Conservation (phyloP, 495 filamentous ascomycete genomes). For the Penicillium macrosclerotiorum region DNA sequence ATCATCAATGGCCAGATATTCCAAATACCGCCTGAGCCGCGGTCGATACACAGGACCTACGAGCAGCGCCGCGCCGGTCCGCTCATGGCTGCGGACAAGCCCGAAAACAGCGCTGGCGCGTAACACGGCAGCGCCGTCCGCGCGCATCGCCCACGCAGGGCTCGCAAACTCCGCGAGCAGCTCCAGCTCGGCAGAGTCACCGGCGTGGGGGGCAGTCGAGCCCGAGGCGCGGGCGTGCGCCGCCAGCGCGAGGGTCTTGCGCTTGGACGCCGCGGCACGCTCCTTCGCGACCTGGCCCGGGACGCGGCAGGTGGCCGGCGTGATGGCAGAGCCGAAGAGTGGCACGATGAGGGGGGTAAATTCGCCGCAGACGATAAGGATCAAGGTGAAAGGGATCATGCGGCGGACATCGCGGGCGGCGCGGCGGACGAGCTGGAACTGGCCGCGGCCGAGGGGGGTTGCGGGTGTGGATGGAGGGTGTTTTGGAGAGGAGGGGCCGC, state of each 20-base stretch:
- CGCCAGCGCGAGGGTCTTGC: slow-evolving; percentile 31
- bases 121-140: slow-evolving; percentile 26
- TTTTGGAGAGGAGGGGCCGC: slow-evolving; percentile 12
- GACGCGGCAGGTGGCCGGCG: slow-evolving; percentile 78
- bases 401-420: slow-evolving; percentile 64
- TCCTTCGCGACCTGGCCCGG: slow-evolving; percentile 67
- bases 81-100: slow-evolving; percentile 43
- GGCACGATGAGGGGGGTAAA: slow-evolving; percentile 76
- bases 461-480: background rate
- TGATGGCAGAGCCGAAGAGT: slow-evolving; percentile 61
- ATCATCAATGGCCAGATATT: slow-evolving; percentile 61
- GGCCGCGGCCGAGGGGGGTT: slow-evolving; percentile 47
- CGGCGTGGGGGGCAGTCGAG: too few relatives aligned
- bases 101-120: slow-evolving; percentile 43
- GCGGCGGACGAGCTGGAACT: slow-evolving; percentile 66
- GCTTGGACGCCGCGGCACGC: slow-evolving; percentile 44
- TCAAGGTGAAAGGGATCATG: slow-evolving; percentile 70
- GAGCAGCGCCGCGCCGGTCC: slow-evolving; percentile 19
- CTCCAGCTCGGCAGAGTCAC: slow-evolving; percentile 30
- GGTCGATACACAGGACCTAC: slow-evolving; percentile 38
- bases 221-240: too few relatives aligned
- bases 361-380: slow-evolving; percentile 78
- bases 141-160: slow-evolving; percentile 18
- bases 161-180: slow-evolving; percentile 25
- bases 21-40: slow-evolving; percentile 39